Conservation (phyloP, 768 basidiomycete genomes). For the Psilocybe cubensis region DNA sequence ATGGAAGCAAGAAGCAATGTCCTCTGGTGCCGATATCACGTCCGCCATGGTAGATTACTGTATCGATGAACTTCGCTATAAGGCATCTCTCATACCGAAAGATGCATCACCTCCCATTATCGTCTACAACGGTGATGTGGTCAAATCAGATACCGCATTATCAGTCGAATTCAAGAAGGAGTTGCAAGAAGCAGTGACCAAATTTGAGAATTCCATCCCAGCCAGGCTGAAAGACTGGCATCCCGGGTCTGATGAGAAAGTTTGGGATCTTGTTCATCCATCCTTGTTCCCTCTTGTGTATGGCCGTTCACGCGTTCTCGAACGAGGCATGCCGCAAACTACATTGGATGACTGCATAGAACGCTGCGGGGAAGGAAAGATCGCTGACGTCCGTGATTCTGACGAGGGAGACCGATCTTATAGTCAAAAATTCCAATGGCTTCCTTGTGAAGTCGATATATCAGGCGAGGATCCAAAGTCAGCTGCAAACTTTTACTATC, state of each 20-base stretch:
- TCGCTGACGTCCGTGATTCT: background rate
- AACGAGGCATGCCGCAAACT: conserved; percentile 12
- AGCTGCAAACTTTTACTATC: background rate
- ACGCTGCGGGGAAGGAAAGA: conserved; percentile 26
- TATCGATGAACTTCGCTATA: conserved; percentile 30
- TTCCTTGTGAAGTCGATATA: conserved; percentile 33
- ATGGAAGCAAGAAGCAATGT: conserved; percentile 29
- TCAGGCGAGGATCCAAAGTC: conserved; percentile 24
- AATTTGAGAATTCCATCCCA: conserved; percentile 38
- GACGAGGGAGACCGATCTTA: conserved; percentile 11
- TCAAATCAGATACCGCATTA: conserved; percentile 38
- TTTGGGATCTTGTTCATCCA: conserved; percentile 50
- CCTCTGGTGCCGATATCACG: conserved; percentile 22
- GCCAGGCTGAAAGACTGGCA: conserved; percentile 47
- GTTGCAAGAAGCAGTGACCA: conserved; percentile 27
- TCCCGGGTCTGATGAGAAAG: conserved; percentile 43
- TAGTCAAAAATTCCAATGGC: conserved; percentile 31
- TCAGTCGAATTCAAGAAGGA: conserved; percentile 22
- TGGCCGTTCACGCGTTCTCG: conserved; percentile 28
- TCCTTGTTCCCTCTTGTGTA: conserved; percentile 45
- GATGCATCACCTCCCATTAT: conserved; percentile 16
- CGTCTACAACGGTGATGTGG: conserved; percentile 31
- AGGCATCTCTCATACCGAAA: conserved; percentile 3
- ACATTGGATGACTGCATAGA: conserved; percentile 26
- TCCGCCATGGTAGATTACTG: conserved; percentile 29